phyloP scores from a whole-genome alignment of 331 rosid genomes.

The Rosa hybrid region DNA sequence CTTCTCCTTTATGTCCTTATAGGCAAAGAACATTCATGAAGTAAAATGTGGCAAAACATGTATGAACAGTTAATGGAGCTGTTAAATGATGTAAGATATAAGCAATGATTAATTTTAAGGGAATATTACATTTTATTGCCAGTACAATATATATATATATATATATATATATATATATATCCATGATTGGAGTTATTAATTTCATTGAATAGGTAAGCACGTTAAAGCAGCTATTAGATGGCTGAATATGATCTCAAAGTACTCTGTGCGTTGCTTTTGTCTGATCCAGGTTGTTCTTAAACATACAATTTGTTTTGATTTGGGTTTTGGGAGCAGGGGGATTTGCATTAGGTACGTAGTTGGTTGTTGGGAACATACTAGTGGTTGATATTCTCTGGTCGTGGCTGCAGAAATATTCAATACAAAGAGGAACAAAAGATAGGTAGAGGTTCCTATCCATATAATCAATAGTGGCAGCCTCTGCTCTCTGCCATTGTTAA shows the following conservation, averaged over 20 bases:
- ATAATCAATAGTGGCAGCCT: conserved; percentile 18
- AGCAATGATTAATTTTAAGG: not conserved
- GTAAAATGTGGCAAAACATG: not conserved
- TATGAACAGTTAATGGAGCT: not conserved
- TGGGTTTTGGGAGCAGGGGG: not conserved
- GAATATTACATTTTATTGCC: not conserved
- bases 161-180: not conserved
- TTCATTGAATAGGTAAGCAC: not conserved
- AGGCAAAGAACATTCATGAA: not conserved
- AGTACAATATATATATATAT: not conserved
- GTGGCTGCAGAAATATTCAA: conserved; percentile 14
- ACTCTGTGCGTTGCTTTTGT: not conserved
- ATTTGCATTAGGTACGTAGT: not conserved
- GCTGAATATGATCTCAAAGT: not conserved
- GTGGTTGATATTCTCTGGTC: not conserved
- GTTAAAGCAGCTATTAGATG: not conserved
- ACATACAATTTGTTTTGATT: not conserved
- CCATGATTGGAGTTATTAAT: not conserved
- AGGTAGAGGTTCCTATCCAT: conserved; percentile 26
- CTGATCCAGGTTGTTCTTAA: not conserved
- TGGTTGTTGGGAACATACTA: not conserved
- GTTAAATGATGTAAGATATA: not conserved
- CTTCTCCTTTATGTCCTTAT: not conserved
- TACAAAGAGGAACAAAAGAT: conserved; percentile 22
- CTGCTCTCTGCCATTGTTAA: not conserved